Evolutionary conservation across 2,329 filamentous ascomycete species (phyloP).

Genomic region (Fusarium chlamydosporum): DNA sequence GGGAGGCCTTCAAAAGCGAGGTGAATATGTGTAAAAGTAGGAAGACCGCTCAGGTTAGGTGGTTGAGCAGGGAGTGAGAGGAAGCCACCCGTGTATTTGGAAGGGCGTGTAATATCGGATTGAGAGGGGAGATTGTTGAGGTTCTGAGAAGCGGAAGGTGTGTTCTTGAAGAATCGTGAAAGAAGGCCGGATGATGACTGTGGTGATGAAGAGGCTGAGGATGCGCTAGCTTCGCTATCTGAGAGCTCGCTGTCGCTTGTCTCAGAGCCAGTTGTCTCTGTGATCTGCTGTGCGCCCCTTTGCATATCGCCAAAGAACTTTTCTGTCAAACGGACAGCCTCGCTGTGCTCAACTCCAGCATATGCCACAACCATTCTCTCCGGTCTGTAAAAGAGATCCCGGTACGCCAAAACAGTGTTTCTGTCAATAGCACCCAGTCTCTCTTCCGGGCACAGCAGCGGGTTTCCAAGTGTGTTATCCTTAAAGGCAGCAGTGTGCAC

Average conservation of each 20-base stretch:
- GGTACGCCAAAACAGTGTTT: slow-evolving; percentile 80
- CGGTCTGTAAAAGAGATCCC: slow-evolving; percentile 86
- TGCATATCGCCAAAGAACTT: slow-evolving; percentile 94
- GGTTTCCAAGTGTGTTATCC: slow-evolving; percentile 96
- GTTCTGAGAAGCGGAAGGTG: slow-evolving; percentile 72
- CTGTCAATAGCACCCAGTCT: slow-evolving; percentile 81
- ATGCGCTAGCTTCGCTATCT: slow-evolving; percentile 54
- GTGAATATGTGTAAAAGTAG: slow-evolving; percentile 91
- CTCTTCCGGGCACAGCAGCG: slow-evolving; percentile 90
- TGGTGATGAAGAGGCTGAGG: slow-evolving; percentile 53
- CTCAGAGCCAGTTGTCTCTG: slow-evolving; percentile 71
- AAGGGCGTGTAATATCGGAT: slow-evolving; percentile 73
- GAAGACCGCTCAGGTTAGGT: slow-evolving; percentile 78
- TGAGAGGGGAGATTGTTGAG: slow-evolving; percentile 64
- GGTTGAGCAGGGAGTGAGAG: slow-evolving; percentile 86
- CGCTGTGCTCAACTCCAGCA: slow-evolving; percentile 86
- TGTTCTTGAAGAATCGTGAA: slow-evolving; percentile 90
- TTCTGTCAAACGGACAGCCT: slow-evolving; percentile 84
- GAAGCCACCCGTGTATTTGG: slow-evolving; percentile 95
- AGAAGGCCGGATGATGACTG: slow-evolving; percentile 75
- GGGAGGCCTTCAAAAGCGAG: slow-evolving; percentile 95
- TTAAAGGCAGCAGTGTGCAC: slow-evolving; percentile 96
- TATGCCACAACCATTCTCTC: slow-evolving; percentile 96
- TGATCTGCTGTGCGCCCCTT: slow-evolving; percentile 58
- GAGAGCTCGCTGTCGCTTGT: slow-evolving; percentile 62